A percentile compares a stretch with the other conserved stretches of the same genome.
These are phyloP conservation scores for Amanita muscaria DNA, from an alignment of 768 basidiomycete species.

Conservation along the genomic window DNA sequence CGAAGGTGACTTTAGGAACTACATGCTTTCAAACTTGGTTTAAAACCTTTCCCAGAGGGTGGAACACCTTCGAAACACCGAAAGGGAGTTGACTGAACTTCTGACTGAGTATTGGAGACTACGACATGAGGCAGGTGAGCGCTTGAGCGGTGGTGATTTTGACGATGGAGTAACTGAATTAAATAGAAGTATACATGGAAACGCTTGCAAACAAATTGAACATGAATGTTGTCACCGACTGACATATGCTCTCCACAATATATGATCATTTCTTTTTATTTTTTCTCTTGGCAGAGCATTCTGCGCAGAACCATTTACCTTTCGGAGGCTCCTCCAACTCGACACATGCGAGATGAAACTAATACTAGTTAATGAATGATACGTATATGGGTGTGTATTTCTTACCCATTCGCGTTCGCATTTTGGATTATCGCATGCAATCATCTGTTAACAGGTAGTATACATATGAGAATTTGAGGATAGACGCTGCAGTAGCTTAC, in stretches of 20 bases:
- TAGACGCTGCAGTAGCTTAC: conserved; percentile 29
- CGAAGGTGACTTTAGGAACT: conserved; percentile 37
- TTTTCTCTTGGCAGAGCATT: conserved; percentile 41
- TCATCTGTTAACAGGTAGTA: conserved; percentile 47
- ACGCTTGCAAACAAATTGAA: conserved; percentile 76
- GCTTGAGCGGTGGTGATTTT: not conserved
- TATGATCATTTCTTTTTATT: conserved; percentile 7
- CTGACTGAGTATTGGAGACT: conserved; percentile 79
- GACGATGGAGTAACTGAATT: conserved; percentile 1
- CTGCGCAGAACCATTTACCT: conserved; percentile 66
- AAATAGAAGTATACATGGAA: conserved; percentile 77
- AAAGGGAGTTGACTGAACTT: conserved; percentile 72
- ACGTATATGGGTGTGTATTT: conserved; percentile 7
- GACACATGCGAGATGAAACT: conserved; percentile 73
- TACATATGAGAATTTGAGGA: too few species aligned
- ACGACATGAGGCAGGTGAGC: conserved; percentile 63
- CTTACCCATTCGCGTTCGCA: conserved; percentile 83
- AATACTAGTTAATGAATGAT: not conserved
- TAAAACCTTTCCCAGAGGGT: conserved; percentile 44
- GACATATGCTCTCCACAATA: conserved; percentile 1
- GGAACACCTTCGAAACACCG: conserved; percentile 66
- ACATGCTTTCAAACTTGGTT: not conserved
- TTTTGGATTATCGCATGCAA: conserved; percentile 67
- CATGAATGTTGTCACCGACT: conserved; percentile 31
- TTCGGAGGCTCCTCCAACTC: conserved; percentile 50